Evolutionary conservation across 495 filamentous ascomycete genomes (phyloP).

Genomic region (Collariella sp.): DNA sequence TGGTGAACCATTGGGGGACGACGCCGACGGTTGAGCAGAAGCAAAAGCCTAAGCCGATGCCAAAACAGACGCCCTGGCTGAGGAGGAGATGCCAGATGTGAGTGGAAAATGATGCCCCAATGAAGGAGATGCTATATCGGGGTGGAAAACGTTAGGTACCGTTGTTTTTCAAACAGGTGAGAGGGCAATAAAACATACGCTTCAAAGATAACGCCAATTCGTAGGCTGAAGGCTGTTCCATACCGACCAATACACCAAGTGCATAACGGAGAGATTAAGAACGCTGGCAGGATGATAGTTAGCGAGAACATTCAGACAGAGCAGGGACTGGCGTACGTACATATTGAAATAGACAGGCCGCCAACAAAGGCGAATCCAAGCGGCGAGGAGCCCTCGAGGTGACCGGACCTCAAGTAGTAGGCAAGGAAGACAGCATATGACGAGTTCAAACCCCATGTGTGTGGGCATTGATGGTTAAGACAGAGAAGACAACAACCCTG

Average conservation of each 20-base stretch:
- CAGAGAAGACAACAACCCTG: slow-evolving; percentile 45
- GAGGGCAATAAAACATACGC: slow-evolving; percentile 28
- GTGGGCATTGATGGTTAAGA: slow-evolving; percentile 48
- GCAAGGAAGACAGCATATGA: slow-evolving; percentile 64
- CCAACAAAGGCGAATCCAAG: slow-evolving; percentile 66
- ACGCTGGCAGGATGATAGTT: slow-evolving; percentile 37
- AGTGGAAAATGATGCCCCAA: slow-evolving; percentile 59
- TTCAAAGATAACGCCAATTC: slow-evolving; percentile 52
- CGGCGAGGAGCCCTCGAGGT: slow-evolving; percentile 48
- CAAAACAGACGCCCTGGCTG: slow-evolving; percentile 68
- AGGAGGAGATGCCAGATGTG: slow-evolving; percentile 67
- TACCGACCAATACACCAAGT: slow-evolving; percentile 49
- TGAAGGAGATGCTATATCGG: slow-evolving; percentile 43
- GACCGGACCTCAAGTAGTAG: slow-evolving; percentile 54
- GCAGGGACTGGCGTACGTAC: slow-evolving; percentile 14
- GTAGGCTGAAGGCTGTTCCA: slow-evolving; percentile 49
- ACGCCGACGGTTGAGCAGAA: slow-evolving; percentile 66
- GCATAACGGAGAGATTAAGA: slow-evolving; percentile 57
- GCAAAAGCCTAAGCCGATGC: slow-evolving; percentile 65
- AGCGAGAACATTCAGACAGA: background rate
- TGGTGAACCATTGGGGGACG: slow-evolving; percentile 71
- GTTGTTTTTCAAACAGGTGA: background rate
- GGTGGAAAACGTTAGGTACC: background rate
- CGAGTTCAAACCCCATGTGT: slow-evolving; percentile 56
- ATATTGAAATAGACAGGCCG: slow-evolving; percentile 55